Evolutionary conservation across 192 early-diverging fungal genomes (phyloP).

Genomic region (Gonapodya prolifera): DNA sequence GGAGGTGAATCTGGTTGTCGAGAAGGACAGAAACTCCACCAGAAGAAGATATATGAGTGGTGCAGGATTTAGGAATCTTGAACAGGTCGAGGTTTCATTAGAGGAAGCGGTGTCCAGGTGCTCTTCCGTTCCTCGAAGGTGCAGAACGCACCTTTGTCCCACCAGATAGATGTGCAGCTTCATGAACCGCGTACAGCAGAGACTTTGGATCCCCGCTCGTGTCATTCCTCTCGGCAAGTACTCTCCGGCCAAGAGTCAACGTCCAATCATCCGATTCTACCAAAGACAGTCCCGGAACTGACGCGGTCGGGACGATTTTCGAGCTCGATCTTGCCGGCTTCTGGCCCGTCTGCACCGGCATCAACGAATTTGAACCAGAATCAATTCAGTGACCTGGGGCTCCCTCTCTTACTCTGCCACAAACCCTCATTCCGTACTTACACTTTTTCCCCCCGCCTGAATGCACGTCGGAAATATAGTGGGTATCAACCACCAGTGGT

Average conservation of each 20-base stretch:
- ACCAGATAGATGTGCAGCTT: background rate
- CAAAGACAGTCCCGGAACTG: too few relatives aligned
- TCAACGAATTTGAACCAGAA: background rate
- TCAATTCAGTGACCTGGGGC: background rate
- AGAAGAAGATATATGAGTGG: background rate
- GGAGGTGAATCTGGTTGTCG: background rate
- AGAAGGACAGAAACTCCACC: background rate
- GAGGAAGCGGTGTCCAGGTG: background rate
- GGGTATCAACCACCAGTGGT: too few relatives aligned
- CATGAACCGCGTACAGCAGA: background rate
- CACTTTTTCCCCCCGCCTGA: too few relatives aligned
- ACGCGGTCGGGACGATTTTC: background rate
- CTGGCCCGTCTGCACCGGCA: background rate
- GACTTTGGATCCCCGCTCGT: background rate
- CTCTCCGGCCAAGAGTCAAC: background rate
- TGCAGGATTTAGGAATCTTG: background rate
- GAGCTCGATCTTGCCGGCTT: background rate
- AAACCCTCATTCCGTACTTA: too few relatives aligned
- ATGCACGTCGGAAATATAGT: too few relatives aligned
- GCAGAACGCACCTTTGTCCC: background rate
- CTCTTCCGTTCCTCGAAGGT: background rate
- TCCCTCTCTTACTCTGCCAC: too few relatives aligned
- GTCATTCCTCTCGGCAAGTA: background rate
- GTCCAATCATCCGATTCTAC: background rate
- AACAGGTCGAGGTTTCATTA: background rate